phyloP scores from a whole-genome alignment of 345 rosid genomes.

The Psidium friedrichsthalianum region DNA sequence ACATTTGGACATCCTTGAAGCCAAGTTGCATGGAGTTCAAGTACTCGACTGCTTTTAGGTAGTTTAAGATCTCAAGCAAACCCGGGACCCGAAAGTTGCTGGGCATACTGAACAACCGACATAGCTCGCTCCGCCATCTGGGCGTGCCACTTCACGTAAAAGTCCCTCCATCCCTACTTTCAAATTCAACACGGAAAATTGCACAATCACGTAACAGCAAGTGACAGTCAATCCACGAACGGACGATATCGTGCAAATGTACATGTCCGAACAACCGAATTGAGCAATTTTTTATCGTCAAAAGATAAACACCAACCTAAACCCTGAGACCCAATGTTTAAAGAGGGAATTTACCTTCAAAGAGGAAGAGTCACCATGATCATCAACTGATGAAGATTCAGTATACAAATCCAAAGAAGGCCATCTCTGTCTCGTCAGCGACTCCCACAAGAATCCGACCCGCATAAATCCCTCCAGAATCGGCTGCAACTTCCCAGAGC shows the following conservation, averaged over 20 bases:
- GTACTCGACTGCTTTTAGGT: constrained; percentile 20
- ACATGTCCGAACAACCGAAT: background rate
- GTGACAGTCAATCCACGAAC: no score
- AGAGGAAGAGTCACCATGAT: background rate
- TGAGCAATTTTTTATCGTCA: background rate
- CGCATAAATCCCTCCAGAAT: constrained; percentile 55
- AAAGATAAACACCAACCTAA: background rate
- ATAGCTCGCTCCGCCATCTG: constrained; percentile 21
- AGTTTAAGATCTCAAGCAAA: constrained; percentile 27
- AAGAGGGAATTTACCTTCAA: background rate
- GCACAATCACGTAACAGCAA: background rate
- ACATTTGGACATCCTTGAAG: constrained; percentile 37
- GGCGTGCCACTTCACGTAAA: constrained; percentile 23
- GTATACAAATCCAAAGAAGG: constrained; percentile 13
- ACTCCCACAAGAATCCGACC: constrained; percentile 62
- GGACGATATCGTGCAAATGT: no score
- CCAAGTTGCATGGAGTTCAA: constrained; percentile 18
- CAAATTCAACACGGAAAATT: background rate
- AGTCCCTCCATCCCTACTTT: constrained; percentile 35
- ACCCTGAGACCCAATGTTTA: background rate
- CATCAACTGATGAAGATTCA: constrained; percentile 9
- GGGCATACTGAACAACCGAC: constrained; percentile 22
- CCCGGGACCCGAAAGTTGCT: constrained; percentile 4
- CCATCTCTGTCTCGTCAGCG: constrained; percentile 52
- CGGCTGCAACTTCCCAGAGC: constrained; percentile 55